Conservation (phyloP, 2,329 filamentous ascomycete genomes). For the Knufia fluminis region DNA sequence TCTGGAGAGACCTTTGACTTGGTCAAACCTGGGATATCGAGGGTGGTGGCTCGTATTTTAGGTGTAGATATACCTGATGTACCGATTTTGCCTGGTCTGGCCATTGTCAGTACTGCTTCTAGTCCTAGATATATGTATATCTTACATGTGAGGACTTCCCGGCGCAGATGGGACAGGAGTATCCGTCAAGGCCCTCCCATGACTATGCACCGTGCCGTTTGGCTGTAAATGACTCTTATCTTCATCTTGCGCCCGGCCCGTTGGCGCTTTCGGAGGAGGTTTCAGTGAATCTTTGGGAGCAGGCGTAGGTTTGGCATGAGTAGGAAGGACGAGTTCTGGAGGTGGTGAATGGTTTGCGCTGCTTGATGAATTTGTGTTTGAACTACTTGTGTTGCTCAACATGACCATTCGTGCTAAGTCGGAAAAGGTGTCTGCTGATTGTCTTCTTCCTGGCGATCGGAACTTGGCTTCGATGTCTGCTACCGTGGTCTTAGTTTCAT, state of each 20-base stretch:
- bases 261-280: slow-evolving; percentile 17
- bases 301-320: not conserved
- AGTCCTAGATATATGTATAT: slow-evolving; percentile 13
- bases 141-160: slow-evolving; percentile 53
- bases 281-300: slow-evolving; percentile 14
- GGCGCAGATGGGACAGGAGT: slow-evolving; percentile 55
- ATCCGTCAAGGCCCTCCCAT: slow-evolving; percentile 49
- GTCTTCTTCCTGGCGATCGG: slow-evolving; percentile 1
- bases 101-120: slow-evolving; percentile 9
- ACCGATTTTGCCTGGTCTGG: slow-evolving; percentile 39
- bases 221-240: slow-evolving; percentile 10
- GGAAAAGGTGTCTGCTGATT: slow-evolving; percentile 1
- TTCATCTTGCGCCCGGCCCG: slow-evolving; percentile 14
- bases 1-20: slow-evolving; percentile 92
- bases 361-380: not conserved
- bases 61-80: slow-evolving; percentile 72
- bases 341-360: slow-evolving; percentile 6
- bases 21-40: slow-evolving; percentile 94
- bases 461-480: slow-evolving; percentile 3
- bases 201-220: slow-evolving; percentile 24
- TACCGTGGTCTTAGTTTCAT: slow-evolving; percentile 3
- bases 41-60: slow-evolving; percentile 76
- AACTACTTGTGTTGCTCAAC: slow-evolving; percentile 7
- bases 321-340: not conserved
- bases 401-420: slow-evolving; percentile 8